Conservation (phyloP, 371 early-diverging fungal genomes). For the Chytridium lagenaria region DNA sequence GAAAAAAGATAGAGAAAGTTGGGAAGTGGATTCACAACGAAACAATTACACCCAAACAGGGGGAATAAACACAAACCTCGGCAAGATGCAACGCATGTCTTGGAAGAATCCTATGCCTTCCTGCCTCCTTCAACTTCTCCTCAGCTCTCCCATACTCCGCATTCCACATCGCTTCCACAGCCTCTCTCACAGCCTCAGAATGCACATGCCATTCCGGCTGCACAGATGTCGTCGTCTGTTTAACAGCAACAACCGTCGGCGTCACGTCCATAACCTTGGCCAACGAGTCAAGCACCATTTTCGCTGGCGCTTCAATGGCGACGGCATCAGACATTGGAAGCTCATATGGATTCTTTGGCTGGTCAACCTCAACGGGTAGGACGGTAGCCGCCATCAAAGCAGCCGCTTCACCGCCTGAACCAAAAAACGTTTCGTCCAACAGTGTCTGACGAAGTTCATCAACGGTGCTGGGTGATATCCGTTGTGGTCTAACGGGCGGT, state of each 20-base stretch:
- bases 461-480: no score
- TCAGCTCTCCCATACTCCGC: slow-evolving; percentile 18
- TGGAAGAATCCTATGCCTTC: neutral
- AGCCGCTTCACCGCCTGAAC: neutral
- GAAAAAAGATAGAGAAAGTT: no score
- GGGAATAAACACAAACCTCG: slow-evolving; percentile 25
- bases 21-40: no score
- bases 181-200: neutral
- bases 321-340: no score
- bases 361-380: no score
- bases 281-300: neutral
- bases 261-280: neutral
- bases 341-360: no score
- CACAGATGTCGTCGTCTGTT: neutral
- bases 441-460: neutral
- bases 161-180: slow-evolving; percentile 21
- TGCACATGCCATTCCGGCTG: neutral
- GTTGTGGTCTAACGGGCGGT: no score
- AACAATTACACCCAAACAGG: no score
- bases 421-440: neutral
- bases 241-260: neutral
- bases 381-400: neutral
- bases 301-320: no score
- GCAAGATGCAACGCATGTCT: slow-evolving; percentile 12
- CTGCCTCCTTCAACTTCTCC: neutral